Evolutionary conservation across 177 flowering plant species (phyloP).

Genomic region (Telopea speciosissima): DNA sequence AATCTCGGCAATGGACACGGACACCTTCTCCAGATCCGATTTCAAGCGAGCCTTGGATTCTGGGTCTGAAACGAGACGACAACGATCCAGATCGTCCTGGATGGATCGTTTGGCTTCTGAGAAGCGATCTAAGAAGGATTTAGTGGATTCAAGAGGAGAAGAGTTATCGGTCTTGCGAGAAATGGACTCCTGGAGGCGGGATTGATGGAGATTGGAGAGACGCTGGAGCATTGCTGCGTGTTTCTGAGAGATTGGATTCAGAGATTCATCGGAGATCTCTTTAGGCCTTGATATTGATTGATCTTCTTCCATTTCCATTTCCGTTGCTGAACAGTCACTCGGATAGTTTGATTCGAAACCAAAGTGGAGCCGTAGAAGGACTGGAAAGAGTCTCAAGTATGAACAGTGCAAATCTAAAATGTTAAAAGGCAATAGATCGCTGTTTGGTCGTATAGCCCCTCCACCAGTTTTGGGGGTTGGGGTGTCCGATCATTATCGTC

Average conservation of each 20-base stretch:
- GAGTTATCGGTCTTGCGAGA: conserved; percentile 30
- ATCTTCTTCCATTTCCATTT: not conserved
- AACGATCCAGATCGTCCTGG: conserved; percentile 33
- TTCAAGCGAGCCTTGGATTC: conserved; percentile 17
- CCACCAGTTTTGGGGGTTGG: too few species aligned
- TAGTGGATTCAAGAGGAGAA: conserved; percentile 44
- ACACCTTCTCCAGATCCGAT: conserved; percentile 37
- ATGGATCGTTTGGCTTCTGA: conserved; percentile 42
- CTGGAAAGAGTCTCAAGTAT: too few species aligned
- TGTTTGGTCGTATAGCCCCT: too few species aligned
- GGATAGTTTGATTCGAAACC: too few species aligned
- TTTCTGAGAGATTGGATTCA: conserved; percentile 31
- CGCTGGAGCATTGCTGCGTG: conserved; percentile 60
- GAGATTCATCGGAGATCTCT: conserved; percentile 8
- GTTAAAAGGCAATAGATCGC: too few species aligned
- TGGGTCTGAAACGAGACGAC: conserved; percentile 20
- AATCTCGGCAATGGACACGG: conserved; percentile 44
- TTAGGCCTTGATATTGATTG: conserved; percentile 6
- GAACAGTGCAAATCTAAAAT: too few species aligned
- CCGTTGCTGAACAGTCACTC: too few species aligned
- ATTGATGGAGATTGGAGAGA: conserved; percentile 54
- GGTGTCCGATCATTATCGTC: too few species aligned
- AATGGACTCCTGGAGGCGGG: conserved; percentile 35
- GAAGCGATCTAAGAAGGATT: conserved; percentile 56
- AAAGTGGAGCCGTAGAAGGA: too few species aligned